Evolutionary conservation across 2,329 filamentous ascomycete genomes (phyloP).

Genomic region (Cordyceps pruinosa): DNA sequence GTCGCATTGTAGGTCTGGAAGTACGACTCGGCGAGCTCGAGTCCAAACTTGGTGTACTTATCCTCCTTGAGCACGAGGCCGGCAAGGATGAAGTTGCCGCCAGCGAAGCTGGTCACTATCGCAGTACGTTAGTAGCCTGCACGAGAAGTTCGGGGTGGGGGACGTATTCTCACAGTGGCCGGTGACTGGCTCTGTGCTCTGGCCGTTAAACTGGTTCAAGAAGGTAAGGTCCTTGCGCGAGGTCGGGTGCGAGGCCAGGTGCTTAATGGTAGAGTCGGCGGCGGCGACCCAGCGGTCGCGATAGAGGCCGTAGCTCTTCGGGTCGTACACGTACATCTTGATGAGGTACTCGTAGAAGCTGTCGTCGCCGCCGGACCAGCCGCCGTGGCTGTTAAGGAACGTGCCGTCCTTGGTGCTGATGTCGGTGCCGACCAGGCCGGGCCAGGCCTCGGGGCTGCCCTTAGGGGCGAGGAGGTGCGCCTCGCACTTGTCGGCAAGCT

Average conservation of each 20-base stretch:
- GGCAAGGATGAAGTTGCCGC: conserved; percentile 78
- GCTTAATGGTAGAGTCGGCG: conserved; percentile 65
- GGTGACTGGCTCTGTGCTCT: conserved; percentile 36
- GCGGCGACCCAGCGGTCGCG: conserved; percentile 69
- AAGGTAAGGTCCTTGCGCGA: conserved; percentile 66
- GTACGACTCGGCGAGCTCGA: conserved; percentile 65
- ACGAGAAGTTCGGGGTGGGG: conserved; percentile 52
- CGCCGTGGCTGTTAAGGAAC: conserved; percentile 59
- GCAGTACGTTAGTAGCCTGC: conserved; percentile 39
- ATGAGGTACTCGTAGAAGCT: conserved; percentile 72
- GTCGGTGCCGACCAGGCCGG: conserved; percentile 63
- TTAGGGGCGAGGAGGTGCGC: conserved; percentile 57
- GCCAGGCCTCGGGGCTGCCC: conserved; percentile 56
- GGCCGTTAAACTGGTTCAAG: conserved; percentile 49
- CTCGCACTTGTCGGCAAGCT: conserved; percentile 58
- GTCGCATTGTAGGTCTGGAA: conserved; percentile 65
- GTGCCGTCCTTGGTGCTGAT: conserved; percentile 57
- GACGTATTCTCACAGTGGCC: conserved; percentile 39
- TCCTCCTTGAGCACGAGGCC: conserved; percentile 60
- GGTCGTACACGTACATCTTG: conserved; percentile 84
- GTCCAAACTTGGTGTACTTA: conserved; percentile 66
- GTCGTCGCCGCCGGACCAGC: conserved; percentile 69
- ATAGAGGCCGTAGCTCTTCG: conserved; percentile 54
- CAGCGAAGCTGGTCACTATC: conserved; percentile 73
- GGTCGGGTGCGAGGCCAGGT: conserved; percentile 62